Base-by-base conservation (phyloP, 441 rosid species). In the Erysimum cheiri region DNA sequence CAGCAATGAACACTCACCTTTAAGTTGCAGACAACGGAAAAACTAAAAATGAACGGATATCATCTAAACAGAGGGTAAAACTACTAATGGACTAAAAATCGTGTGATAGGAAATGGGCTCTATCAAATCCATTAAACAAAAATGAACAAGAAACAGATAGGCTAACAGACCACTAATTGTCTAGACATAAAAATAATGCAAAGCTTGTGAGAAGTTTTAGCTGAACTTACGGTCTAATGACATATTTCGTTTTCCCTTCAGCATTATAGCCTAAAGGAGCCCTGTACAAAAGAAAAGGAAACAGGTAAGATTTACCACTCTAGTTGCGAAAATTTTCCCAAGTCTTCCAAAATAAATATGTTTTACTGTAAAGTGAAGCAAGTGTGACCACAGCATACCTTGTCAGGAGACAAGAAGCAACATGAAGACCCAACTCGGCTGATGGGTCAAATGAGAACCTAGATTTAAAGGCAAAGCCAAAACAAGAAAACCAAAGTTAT, bases 391-490 rank as follows among this genome's bases (percentile, higher is more conserved):
- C 60, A 72, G 12, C 54, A 48, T 80, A 90, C 99, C 98, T 88
- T 60, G 99, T 91, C 57, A 94, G 75, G 77, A 94, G 73, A 84
- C 97, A 94, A 17, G 99, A 94, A 53, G 99, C 97, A 49, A 94
- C 81, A 71, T 90, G 86, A 64, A 94, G 83, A 64, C 99, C 99
- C 84, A 94, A 81, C 78, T 87, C 83, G 53, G 84, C 77, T 64
- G 81, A 75, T 46, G 97, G 89, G 81, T 92, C 99, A 80, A 94
- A 94, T 56, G 97, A 84, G 81, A 94, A 91, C 87, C 97, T 91
- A 74, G 67, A 81, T 75, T 73, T 77, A 61, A 60, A 72, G 74
- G 67, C n/a, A 73, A 73, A 60, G 17, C 13, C 31, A 67, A 29
- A 60, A 57, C 15, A 35, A 52, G 60, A 35, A 29, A 71, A 54